Conservation (phyloP, 2,329 filamentous ascomycete genomes). For the Fusarium brachygibbosum region DNA sequence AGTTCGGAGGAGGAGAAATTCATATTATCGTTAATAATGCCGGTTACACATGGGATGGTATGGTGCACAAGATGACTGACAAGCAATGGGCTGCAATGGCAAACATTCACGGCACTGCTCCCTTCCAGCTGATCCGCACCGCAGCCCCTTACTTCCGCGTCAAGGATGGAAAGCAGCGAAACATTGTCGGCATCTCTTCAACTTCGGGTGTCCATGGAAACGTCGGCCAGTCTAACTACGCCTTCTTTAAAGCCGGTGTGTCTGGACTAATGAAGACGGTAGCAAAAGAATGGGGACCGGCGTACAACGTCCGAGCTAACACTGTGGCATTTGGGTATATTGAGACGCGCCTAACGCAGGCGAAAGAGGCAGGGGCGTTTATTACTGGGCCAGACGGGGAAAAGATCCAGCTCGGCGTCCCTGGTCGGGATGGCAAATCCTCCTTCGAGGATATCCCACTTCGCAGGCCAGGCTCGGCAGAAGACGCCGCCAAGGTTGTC, state of each 20-base stretch:
- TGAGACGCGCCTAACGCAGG: neutral
- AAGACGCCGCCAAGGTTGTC: neutral
- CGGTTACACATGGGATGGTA: conserved; percentile 1
- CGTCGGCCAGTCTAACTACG: neutral
- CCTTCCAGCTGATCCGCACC: neutral
- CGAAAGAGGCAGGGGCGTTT: neutral
- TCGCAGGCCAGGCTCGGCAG: neutral
- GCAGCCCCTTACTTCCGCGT: neutral
- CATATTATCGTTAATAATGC: conserved; percentile 4
- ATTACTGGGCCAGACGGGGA: neutral
- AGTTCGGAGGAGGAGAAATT: neutral
- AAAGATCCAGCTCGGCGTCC: neutral
- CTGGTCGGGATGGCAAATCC: neutral
- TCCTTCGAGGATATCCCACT: neutral
- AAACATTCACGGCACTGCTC: neutral
- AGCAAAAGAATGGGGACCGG: conserved; percentile 80
- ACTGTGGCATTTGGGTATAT: conserved; percentile 6
- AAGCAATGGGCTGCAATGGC: neutral
- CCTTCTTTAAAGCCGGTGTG: neutral
- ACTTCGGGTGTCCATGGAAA: neutral
- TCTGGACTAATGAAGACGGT: conserved; percentile 53
- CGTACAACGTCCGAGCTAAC: neutral
- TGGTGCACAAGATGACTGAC: neutral
- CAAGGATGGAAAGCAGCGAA: conserved; percentile 4
- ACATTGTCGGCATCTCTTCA: neutral